These are phyloP conservation scores for Rhodosporidiobolus odoratus DNA, from an alignment of 768 basidiomycete genomes.

Conservation along the genomic window DNA sequence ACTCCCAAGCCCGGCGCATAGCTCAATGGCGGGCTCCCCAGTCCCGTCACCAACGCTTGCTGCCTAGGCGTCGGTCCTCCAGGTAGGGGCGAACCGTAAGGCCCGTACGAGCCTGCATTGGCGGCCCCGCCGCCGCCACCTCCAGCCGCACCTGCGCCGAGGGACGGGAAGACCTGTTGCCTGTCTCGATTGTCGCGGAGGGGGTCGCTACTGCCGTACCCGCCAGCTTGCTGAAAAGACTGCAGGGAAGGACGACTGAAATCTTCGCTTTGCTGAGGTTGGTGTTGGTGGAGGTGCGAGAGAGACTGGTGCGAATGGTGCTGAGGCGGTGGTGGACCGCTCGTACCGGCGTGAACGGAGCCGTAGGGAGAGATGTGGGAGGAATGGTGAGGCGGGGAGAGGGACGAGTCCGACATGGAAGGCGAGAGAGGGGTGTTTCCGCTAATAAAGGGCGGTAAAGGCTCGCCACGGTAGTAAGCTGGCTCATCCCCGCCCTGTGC, in stretches of 20 bases:
- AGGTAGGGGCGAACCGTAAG: background rate
- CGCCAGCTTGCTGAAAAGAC: background rate
- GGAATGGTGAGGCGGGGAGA: constrained; percentile 4
- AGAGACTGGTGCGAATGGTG: background rate
- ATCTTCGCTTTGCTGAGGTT: background rate
- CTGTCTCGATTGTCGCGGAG: background rate
- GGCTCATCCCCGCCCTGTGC: background rate
- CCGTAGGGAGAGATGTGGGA: background rate
- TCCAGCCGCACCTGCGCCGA: background rate
- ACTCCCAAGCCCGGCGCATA: background rate
- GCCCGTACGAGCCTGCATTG: no score
- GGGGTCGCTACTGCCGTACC: no score
- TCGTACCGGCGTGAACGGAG: background rate
- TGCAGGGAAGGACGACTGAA: background rate
- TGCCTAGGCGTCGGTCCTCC: constrained; percentile 1
- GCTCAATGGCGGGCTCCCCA: background rate
- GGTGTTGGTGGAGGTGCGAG: background rate
- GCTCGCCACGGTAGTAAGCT: background rate
- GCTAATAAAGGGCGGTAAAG: background rate
- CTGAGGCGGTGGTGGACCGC: background rate
- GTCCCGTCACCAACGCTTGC: background rate
- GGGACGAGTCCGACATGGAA: background rate
- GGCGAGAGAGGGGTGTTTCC: background rate
- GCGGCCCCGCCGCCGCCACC: background rate
- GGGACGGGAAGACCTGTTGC: background rate